These are phyloP conservation scores for Alternaria triticina DNA, from an alignment of 2,329 filamentous ascomycete species.

Conservation along the genomic window DNA sequence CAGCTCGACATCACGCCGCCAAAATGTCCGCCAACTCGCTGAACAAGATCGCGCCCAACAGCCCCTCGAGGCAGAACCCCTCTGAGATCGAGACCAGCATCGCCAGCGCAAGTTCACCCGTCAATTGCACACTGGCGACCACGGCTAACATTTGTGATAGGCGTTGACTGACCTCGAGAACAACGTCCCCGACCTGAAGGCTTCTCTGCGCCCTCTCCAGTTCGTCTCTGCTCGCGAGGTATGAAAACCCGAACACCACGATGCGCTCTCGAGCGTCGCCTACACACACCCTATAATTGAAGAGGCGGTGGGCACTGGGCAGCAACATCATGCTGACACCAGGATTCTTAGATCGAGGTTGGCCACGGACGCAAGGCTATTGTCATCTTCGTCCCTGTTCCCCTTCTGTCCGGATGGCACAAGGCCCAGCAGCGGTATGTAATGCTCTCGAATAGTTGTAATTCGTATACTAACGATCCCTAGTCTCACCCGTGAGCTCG, in stretches of 20 bases:
- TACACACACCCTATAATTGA: constrained; percentile 44
- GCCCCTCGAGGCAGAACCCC: constrained; percentile 92
- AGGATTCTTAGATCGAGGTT: constrained; percentile 89
- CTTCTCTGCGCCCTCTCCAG: constrained; percentile 94
- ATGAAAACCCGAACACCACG: constrained; percentile 60
- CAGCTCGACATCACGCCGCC: constrained; percentile 49
- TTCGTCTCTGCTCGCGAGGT: constrained; percentile 99
- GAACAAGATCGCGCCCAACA: constrained; percentile 99
- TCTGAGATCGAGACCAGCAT: constrained; percentile 98
- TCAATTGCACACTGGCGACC: constrained; percentile 6
- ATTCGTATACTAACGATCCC: constrained; percentile 13
- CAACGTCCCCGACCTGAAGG: constrained; percentile 98
- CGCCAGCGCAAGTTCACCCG: constrained; percentile 74
- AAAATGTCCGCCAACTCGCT: constrained; percentile 68
- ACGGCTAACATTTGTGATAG: constrained; percentile 27
- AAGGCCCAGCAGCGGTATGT: constrained; percentile 98
- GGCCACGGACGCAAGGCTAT: constrained; percentile 99
- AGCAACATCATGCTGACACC: constrained; percentile 61
- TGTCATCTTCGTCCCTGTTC: constrained; percentile 99
- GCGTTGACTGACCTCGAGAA: constrained; percentile 98
- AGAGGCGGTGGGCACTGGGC: constrained; percentile 65
- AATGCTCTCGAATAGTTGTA: background rate
- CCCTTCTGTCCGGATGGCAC: constrained; percentile 98
- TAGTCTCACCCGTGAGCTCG: constrained; percentile 98
- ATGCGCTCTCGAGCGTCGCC: constrained; percentile 38